Base-by-base conservation (phyloP, 1,139 yeast species). In the Komagataea norvegica region DNA sequence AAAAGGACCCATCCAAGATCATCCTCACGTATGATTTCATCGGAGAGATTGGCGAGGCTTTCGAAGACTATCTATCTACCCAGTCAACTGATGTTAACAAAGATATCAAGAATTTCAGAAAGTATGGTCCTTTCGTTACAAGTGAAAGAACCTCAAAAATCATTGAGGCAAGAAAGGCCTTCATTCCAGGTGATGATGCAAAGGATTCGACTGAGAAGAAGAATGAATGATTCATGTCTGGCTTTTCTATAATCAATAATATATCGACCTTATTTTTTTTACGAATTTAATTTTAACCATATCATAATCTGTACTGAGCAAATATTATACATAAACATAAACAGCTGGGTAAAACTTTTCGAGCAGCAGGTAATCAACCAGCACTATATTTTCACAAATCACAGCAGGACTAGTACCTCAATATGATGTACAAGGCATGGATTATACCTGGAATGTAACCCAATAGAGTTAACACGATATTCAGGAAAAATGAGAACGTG, bases 381-480 rank as follows among this genome's bases (percentile, higher is more conserved):
- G 6, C 4, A 15, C 5, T 15, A 18, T 31, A 24, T 24, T 17
- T 9, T 11, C 9, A 24, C 16, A 31, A 15, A n/a, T 11, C 23
- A 25, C 15, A 37, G 33, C 8, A 6, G 10, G 11, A 10, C 25
- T 11, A 48, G 19, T 47, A 44, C 40, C 34, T 40, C 45, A 67
- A 47, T 31, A 78, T 77, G 44, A 79, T 65, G 56, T 74, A 79
- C 33, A 78, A 57, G 14, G 85, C 86, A 53, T 79, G 83, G 44
- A 79, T 66, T 42, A 77, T 74, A 54, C 81, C 80, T 47, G 87
- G 79, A 60, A 74, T 67, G 61, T 72, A 79, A 40, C 85, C 88
- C 43, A 79, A 66, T 38, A 74, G 59, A 31, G 83, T 76, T 59
- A 81, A 70, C 41, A 79, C 45, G 42, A 79, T 65, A 61, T 78